Evolutionary conservation across 371 early-diverging fungal species (phyloP), one percentile per base, ranked within the genome.

Genomic region (Mucor sp.): DNA sequence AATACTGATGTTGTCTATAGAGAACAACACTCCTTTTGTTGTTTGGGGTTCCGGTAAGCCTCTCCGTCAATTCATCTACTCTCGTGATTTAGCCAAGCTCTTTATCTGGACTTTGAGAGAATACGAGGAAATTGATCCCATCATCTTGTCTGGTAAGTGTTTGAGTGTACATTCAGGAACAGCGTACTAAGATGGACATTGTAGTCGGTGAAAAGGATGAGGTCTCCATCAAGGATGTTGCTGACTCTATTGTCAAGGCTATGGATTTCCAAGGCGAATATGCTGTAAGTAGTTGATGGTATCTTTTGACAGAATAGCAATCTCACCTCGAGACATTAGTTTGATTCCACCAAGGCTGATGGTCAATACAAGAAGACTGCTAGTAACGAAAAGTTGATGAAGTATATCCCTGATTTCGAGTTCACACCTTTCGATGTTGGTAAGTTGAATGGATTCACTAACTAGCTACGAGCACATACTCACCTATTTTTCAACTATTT

Each of bases 311-410:
- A 4, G 23, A 3, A 25, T 53, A 14, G 53, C 1, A 12, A 25
- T 19, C 27, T 53, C 27, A 53, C 23, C 27, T 4, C 21, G 14
- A 53, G 27, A 53, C 27, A 72, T 8, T 70, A 83, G 76, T 93
- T 91, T 75, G 95, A 94, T 78, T 83, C 91, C 60, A 80, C 85
- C 58, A 88, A 88, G 71, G 87, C 93, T 19, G 95, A 94, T 77
- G 95, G 95, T 27, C 95, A 94, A 77, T 93, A 79, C 76, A 93
- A 93, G 75, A 94, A 94, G 89, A 93, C 95, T 21, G 94, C 93
- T 25, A 90, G 86, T 60, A 94, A 94, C 72, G 85, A 67, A n/a
- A 94, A 94, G 82, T 76, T 94, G 74, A 80, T 77, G 81, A 84
- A 82, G 67, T 85, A 88, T 62, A 72, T 92, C 69, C 92, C 93